These are phyloP conservation scores for Drechslera avenae DNA, from an alignment of 2,329 filamentous ascomycete species.

Conservation along the genomic window DNA sequence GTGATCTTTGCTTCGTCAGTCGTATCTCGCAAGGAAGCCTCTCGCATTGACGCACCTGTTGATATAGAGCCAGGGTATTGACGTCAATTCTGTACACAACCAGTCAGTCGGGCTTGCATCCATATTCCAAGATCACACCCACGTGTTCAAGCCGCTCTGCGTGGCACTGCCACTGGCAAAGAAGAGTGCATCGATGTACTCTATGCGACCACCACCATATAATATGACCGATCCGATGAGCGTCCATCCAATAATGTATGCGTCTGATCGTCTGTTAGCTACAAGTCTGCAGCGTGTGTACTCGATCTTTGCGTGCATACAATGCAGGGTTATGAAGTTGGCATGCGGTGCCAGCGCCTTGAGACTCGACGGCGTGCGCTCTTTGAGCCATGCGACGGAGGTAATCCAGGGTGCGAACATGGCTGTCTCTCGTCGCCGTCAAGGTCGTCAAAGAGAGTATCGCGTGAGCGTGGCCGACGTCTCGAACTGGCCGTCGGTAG, in stretches of 20 bases:
- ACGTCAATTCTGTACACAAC: slow-evolving; percentile 52
- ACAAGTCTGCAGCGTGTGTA: no score
- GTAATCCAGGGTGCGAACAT: slow-evolving; percentile 44
- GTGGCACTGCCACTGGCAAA: slow-evolving; percentile 85
- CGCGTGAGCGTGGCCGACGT: background rate
- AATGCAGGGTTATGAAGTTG: slow-evolving; percentile 83
- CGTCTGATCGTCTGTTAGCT: slow-evolving; percentile 58
- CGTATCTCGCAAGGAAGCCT: background rate
- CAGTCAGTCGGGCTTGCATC: slow-evolving; percentile 21
- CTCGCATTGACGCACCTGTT: slow-evolving; percentile 46
- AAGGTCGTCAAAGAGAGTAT: background rate
- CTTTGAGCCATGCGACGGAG: slow-evolving; percentile 36
- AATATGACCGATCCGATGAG: slow-evolving; percentile 79
- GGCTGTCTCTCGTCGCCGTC: slow-evolving; percentile 9
- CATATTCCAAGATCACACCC: slow-evolving; percentile 17
- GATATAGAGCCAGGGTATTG: slow-evolving; percentile 54
- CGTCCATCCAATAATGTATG: slow-evolving; percentile 76
- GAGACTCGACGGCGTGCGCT: slow-evolving; percentile 29
- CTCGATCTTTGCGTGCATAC: slow-evolving; percentile 49
- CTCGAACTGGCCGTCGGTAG: background rate
- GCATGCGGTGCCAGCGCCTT: slow-evolving; percentile 62
- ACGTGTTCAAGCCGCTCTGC: slow-evolving; percentile 90
- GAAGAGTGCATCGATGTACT: slow-evolving; percentile 87
- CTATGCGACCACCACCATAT: slow-evolving; percentile 66
- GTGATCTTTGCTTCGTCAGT: slow-evolving; percentile 46